These are phyloP conservation scores for Paralagenidium karlingii DNA, from an alignment of 352 stramenopile species.

Conservation along the genomic window DNA sequence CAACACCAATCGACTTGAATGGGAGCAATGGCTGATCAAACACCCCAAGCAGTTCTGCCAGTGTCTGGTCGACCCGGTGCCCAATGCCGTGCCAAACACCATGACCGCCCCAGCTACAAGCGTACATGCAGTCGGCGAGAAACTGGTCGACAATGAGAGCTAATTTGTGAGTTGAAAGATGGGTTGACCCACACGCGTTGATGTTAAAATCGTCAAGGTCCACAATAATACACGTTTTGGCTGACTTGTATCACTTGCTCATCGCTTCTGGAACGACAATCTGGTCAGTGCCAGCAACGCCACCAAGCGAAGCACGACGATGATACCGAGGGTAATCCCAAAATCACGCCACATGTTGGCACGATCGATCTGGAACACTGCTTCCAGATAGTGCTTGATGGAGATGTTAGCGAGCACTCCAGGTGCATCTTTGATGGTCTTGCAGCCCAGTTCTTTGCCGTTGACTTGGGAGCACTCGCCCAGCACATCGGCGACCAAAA, in stretches of 20 bases:
- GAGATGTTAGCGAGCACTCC: constrained; percentile 7
- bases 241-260: background rate
- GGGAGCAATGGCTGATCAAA: no score
- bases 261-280: constrained; percentile 36
- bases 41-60: no score
- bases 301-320: constrained; percentile 36
- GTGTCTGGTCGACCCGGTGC: no score
- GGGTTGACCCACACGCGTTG: no score
- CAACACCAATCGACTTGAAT: no score
- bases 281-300: constrained; percentile 33
- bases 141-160: no score
- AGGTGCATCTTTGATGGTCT: constrained; percentile 32
- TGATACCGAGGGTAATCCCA: constrained; percentile 26
- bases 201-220: background rate
- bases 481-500: constrained; percentile 2
- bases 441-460: constrained; percentile 25
- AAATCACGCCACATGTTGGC: constrained; percentile 29
- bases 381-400: constrained; percentile 41
- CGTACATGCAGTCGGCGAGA: no score
- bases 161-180: no score
- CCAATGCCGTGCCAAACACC: no score
- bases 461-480: constrained; percentile 13
- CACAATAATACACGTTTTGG: background rate
- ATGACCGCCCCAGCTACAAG: no score
- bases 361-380: constrained; percentile 37